These are phyloP conservation scores for Coemansia sp. DNA, from an alignment of 371 early-diverging fungal genomes.

Conservation along the genomic window DNA sequence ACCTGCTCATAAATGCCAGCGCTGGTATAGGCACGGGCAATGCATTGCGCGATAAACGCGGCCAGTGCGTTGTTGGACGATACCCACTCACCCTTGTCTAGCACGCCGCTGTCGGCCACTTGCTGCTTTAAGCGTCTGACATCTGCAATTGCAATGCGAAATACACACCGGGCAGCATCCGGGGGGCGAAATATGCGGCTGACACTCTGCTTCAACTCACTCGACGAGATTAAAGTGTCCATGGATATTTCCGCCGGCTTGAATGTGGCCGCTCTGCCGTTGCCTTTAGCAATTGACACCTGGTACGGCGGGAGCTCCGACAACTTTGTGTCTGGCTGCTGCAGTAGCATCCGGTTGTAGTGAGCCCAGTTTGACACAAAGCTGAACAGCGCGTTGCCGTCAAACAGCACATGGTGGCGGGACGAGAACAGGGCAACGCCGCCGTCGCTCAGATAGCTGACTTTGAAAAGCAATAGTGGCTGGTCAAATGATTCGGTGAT, in stretches of 20 bases:
- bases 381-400: conserved; percentile 32
- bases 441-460: conserved; percentile 29
- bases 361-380: conserved; percentile 32
- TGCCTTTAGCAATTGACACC: not conserved
- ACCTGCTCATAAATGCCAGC: conserved; percentile 21
- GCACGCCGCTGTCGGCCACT: conserved; percentile 22
- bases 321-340: not conserved
- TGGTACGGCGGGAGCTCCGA: not conserved
- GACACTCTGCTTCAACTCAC: not conserved
- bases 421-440: conserved; percentile 26
- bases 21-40: conserved; percentile 27
- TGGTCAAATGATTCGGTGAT: conserved; percentile 1
- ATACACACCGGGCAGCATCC: conserved; percentile 17
- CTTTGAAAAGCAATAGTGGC: conserved; percentile 31
- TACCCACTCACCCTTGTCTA: conserved; percentile 26
- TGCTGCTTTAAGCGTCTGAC: conserved; percentile 8
- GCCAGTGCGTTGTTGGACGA: conserved; percentile 33
- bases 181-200: not conserved
- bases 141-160: conserved; percentile 2
- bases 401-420: conserved; percentile 32
- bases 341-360: conserved; percentile 9
- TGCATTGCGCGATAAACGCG: conserved; percentile 23
- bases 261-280: not conserved
- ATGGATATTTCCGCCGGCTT: conserved; percentile 18
- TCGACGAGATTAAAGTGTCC: conserved; percentile 9